Conservation (phyloP, 1,284 basidiomycete genomes). For the Apiotrichum sp. region DNA sequence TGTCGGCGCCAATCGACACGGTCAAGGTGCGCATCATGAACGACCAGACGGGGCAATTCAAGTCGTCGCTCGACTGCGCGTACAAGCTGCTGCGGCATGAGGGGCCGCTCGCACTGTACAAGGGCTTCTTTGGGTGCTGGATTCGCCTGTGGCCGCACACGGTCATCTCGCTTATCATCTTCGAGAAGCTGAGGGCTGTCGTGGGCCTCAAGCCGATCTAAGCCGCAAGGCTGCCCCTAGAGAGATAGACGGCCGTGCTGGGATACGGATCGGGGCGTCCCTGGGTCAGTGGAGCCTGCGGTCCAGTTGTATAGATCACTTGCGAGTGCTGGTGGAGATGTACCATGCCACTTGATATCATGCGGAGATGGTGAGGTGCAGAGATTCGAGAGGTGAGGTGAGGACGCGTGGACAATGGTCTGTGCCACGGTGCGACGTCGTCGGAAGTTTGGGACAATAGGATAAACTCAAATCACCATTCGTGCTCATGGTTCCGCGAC, state of each 20-base stretch:
- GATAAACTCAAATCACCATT: too few relatives aligned
- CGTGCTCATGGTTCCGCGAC: too few relatives aligned
- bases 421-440: too few relatives aligned
- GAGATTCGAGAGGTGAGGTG: too few relatives aligned
- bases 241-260: too few relatives aligned
- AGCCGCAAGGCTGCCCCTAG: too few relatives aligned
- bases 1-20: constrained; percentile 17
- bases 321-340: background rate
- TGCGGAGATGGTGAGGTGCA: background rate
- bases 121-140: constrained; percentile 21
- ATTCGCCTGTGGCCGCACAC: constrained; percentile 20
- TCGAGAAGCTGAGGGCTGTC: constrained; percentile 12
- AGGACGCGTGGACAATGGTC: too few relatives aligned
- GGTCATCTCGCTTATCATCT: constrained; percentile 14
- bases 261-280: too few relatives aligned
- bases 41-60: constrained; percentile 10
- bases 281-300: too few relatives aligned
- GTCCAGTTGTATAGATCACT: background rate
- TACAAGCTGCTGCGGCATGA: constrained; percentile 12
- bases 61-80: constrained; percentile 7
- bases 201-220: constrained; percentile 17
- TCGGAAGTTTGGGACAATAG: too few relatives aligned
- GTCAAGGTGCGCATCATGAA: constrained; percentile 22
- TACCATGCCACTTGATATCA: constrained; percentile 1
- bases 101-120: constrained; percentile 19